phyloP scores from a whole-genome alignment of 306 rosid genomes.

The Ormosia semicastrata region DNA sequence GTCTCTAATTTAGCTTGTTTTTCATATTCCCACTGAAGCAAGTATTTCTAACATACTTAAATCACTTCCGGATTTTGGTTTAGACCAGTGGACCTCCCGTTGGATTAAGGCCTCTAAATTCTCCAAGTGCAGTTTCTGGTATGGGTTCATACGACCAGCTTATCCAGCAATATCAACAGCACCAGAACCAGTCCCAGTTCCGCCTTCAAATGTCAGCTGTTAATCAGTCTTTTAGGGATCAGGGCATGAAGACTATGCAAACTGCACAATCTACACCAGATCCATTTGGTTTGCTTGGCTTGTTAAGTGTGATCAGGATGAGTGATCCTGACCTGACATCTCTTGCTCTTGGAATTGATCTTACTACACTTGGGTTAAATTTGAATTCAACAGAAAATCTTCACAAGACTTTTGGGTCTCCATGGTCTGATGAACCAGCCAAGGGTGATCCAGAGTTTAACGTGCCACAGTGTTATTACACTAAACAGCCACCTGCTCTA shows the following conservation, averaged over 20 bases:
- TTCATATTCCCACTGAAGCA: background rate
- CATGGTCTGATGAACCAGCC: conserved; percentile 96
- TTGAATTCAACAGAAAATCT: conserved; percentile 94
- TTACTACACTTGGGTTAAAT: conserved; percentile 88
- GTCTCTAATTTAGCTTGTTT: no score
- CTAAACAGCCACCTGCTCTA: conserved; percentile 78
- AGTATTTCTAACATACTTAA: conserved; percentile 18
- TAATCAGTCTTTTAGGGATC: conserved; percentile 87
- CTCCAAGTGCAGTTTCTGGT: conserved; percentile 80
- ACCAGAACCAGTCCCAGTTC: conserved; percentile 82
- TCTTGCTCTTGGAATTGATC: conserved; percentile 94
- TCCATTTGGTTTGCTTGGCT: conserved; percentile 90
- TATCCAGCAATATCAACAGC: conserved; percentile 89
- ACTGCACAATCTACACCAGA: conserved; percentile 75
- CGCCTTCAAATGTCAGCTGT: conserved; percentile 85
- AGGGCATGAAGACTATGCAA: conserved; percentile 73
- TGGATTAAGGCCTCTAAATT: conserved; percentile 86
- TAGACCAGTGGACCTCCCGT: conserved; percentile 94
- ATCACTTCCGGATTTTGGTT: conserved; percentile 17
- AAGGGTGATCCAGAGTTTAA: conserved; percentile 93
- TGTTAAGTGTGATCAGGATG: conserved; percentile 88
- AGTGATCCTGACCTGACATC: conserved; percentile 91
- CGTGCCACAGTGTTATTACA: conserved; percentile 80
- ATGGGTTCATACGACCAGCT: conserved; percentile 88
- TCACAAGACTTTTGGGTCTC: conserved; percentile 94